Base-by-base conservation (phyloP, 2,329 filamentous ascomycete genomes). In the Xylaria sp. region DNA sequence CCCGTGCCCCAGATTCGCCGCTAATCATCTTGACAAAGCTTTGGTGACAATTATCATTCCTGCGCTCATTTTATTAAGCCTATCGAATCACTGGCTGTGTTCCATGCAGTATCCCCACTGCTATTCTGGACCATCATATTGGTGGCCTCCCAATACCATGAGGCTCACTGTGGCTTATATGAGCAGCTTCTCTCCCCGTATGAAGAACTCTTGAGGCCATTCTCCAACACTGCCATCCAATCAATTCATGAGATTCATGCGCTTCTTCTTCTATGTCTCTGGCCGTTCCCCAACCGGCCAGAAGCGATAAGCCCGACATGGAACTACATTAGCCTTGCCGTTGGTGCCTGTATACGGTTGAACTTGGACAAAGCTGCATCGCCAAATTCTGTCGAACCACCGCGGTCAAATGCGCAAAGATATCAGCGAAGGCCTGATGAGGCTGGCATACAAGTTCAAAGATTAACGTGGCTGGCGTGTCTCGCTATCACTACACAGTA, bases 81-180 rank as follows among this genome's bases (percentile, higher is more conserved):
- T 5, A 44, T 69, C 28, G 57, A 65, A 3, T 66, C 66, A 13
- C 33, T 66, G 40, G 58, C 54, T 6, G 15, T 15, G 20, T 65
- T 66, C 31, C 54, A 59, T 17, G 17, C 44, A n/a, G 26, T 59
- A 13, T 66, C 62, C 1, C 68, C 68, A 4, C 42, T 71, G 40
- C 23, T 68, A 36, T 71, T 71, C 59, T 71, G 68, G 68, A 71
- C 65, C 9, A 69, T 71, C 40, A 26, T 68, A 13, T 36, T 71
- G 17, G 33, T 71, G 4, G 58, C 68, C 5, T 63, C 44, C 13
- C 68, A 68, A 31, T 59, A 57, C 13, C 68, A 71, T 26, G 20
- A 31, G 7, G 13, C 51, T 26, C 66, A 71, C 15, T 6, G 59
- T 49, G 26, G 15, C 23, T 31, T 71, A 11, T 71, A 66, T 26